Percentiles rank a stretch among this genome's conserved stretches.
These are phyloP conservation scores for Pulicaria dysenterica DNA, from an alignment of 129 eudicot species.

Conservation along the genomic window DNA sequence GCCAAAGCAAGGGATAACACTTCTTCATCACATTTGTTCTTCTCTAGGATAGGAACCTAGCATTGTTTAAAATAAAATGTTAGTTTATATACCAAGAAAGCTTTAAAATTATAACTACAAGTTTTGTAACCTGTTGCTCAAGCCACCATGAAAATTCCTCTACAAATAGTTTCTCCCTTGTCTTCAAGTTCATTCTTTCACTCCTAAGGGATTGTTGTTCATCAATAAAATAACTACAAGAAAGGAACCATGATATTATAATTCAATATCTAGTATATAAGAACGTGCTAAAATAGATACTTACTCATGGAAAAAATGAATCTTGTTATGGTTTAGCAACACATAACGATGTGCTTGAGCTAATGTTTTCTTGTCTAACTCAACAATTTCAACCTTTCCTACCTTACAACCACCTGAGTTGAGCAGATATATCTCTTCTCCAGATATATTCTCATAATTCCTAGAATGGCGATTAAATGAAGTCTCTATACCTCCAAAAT, in stretches of 20 bases:
- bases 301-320: neutral
- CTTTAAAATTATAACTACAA: neutral
- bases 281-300: neutral
- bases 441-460: neutral
- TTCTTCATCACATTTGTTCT: too few relatives aligned
- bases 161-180: neutral
- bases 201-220: neutral
- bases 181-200: neutral
- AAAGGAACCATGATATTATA: neutral
- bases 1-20: too few relatives aligned
- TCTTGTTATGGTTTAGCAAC: neutral
- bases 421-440: neutral
- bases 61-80: neutral
- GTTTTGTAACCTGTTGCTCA: neutral
- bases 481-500: slow-evolving; percentile 1
- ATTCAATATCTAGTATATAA: too few relatives aligned
- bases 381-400: neutral
- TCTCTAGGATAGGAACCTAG: too few relatives aligned
- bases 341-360: slow-evolving; percentile 5
- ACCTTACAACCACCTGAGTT: neutral
- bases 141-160: slow-evolving; percentile 3
- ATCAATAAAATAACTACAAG: neutral
- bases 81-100: neutral
- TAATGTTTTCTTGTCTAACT: neutral
- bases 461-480: neutral